Conservation (phyloP, 2,329 filamentous ascomycete genomes). For the Botryotinia calthae region DNA sequence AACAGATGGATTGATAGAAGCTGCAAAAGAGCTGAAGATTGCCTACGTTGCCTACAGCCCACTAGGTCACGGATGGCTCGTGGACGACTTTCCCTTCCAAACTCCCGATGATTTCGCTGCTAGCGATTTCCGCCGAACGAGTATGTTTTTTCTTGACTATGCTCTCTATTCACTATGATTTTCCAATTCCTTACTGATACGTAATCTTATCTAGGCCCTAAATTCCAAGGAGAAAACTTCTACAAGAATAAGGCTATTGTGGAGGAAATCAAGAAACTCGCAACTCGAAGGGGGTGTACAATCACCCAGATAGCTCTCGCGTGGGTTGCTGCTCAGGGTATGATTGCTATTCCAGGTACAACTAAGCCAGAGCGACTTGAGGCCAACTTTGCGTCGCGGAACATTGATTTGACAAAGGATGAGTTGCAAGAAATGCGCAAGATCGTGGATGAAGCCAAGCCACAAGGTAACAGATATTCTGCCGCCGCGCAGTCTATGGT, state of each 20-base stretch:
- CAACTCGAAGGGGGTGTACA: background rate
- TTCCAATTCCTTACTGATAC: background rate
- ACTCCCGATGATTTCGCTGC: background rate
- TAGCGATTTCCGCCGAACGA: background rate
- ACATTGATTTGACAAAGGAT: background rate
- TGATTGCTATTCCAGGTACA: background rate
- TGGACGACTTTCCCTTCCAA: background rate
- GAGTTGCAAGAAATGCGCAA: background rate
- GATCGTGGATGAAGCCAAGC: background rate
- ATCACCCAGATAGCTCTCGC: background rate
- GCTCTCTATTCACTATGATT: background rate
- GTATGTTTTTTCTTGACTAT: background rate
- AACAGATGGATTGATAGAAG: background rate
- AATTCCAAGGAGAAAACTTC: background rate
- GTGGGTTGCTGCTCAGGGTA: background rate
- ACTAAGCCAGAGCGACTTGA: background rate
- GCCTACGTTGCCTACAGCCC: background rate
- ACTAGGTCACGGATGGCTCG: background rate
- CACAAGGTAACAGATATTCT: background rate
- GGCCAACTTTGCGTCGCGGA: background rate
- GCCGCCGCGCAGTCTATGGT: background rate
- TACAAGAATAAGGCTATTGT: background rate
- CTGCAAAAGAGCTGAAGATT: background rate
- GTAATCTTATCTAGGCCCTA: background rate
- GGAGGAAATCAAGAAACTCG: background rate